Conservation (phyloP, 139 green algal species). For the Chlorella sp. region DNA sequence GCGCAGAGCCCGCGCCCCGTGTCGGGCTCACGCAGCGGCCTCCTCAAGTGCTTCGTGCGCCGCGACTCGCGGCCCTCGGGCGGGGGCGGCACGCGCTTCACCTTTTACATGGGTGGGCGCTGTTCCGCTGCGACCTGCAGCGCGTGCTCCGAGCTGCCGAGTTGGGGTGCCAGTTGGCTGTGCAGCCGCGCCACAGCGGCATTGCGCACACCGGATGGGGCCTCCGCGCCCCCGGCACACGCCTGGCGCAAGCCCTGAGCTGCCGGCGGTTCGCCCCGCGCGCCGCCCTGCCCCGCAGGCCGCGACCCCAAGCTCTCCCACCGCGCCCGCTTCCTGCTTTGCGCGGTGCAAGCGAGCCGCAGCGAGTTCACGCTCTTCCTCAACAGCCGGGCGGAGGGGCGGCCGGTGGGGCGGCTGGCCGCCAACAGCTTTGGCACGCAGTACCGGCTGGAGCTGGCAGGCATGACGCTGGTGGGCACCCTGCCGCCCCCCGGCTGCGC, state of each 20-base stretch:
- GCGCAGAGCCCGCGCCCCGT: constrained; percentile 20
- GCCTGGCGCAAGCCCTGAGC: too few relatives aligned
- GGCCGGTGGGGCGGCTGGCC: constrained; percentile 18
- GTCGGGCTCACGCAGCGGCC: constrained; percentile 12
- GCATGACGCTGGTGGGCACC: constrained; percentile 5
- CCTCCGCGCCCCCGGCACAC: too few relatives aligned
- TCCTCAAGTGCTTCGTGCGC: constrained; percentile 49
- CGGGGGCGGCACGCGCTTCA: constrained; percentile 24
- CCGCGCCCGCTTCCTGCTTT: background rate
- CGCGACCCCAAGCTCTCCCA: background rate
- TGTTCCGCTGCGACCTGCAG: too few relatives aligned
- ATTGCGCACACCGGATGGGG: too few relatives aligned
- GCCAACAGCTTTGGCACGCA: constrained; percentile 39
- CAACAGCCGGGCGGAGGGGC: constrained; percentile 15
- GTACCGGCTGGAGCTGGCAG: constrained; percentile 17
- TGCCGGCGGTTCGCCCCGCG: too few relatives aligned
- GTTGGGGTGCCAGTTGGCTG: too few relatives aligned
- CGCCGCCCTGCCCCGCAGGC: too few relatives aligned
- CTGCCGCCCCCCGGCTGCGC: background rate
- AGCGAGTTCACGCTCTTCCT: constrained; percentile 21
- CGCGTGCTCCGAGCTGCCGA: too few relatives aligned
- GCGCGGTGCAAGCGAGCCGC: constrained; percentile 11
- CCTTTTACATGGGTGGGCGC: constrained; percentile 33
- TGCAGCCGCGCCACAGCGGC: too few relatives aligned
- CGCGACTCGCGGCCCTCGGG: constrained; percentile 16